Conservation (phyloP, 441 rosid species). For the Syzygium malaccense region DNA sequence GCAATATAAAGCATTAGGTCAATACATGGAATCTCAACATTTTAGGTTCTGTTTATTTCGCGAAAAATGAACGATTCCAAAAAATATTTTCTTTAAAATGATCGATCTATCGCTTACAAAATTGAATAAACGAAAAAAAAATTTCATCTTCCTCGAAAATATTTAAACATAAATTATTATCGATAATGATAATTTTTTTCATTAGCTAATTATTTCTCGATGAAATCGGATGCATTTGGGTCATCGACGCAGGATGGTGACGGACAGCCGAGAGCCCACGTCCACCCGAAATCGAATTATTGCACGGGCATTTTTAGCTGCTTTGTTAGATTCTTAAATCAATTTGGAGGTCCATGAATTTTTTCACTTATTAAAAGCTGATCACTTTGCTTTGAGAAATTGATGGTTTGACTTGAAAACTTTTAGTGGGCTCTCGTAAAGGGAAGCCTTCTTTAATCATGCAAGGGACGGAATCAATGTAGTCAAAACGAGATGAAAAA, state of each 20-base stretch:
- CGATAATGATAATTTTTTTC: neutral
- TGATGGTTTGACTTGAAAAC: neutral
- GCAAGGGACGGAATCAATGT: neutral
- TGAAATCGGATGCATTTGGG: neutral
- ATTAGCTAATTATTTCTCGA: neutral
- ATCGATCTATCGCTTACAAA: fast-evolving
- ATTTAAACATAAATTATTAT: neutral
- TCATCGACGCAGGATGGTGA: neutral
- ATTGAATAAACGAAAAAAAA: neutral
- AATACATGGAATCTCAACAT: neutral
- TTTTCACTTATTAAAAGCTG: neutral
- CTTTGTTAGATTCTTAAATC: neutral
- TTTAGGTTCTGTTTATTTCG: fast-evolving
- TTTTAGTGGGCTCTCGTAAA: neutral
- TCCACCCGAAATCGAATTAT: neutral
- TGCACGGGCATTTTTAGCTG: neutral
- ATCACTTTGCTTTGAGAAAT: neutral
- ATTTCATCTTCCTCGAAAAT: fast-evolving
- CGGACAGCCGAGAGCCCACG: neutral
- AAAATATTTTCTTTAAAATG: fast-evolving
- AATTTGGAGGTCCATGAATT: neutral
- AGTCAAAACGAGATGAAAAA: neutral
- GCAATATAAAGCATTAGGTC: neutral
- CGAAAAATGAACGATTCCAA: fast-evolving
- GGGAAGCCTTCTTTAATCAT: neutral